Percentiles rank a stretch among this genome's conserved stretches.
Evolutionary conservation across 1,139 yeast species (phyloP).

Genomic region (Yamadazyma spencermartinsiae): DNA sequence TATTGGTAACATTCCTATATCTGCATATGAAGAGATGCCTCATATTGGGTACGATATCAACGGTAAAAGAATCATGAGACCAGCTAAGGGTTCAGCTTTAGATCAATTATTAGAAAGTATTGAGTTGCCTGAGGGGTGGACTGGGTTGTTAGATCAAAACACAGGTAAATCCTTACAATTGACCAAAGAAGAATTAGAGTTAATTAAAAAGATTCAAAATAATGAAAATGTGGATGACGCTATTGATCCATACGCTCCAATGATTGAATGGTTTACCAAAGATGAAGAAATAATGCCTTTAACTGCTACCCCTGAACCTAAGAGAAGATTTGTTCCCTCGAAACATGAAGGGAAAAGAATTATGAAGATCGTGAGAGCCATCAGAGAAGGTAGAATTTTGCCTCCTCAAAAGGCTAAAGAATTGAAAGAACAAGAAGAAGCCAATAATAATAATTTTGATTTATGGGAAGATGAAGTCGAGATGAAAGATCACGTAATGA

Average conservation of each 20-base stretch:
- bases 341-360: conserved; percentile 95
- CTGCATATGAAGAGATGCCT: conserved; percentile 96
- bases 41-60: conserved; percentile 96
- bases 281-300: conserved; percentile 88
- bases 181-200: conserved; percentile 85
- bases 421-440: conserved; percentile 49
- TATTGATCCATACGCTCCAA: conserved; percentile 88
- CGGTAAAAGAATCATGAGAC: conserved; percentile 98
- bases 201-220: conserved; percentile 80
- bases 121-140: conserved; percentile 98
- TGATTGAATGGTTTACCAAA: conserved; percentile 92
- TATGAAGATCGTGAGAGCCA: conserved; percentile 95
- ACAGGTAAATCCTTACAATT: conserved; percentile 88
- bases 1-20: conserved; percentile 87
- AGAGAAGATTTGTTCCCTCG: conserved; percentile 93
- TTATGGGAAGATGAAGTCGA: conserved; percentile 76
- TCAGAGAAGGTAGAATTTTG: conserved; percentile 91
- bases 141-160: conserved; percentile 87
- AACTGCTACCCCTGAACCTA: conserved; percentile 93
- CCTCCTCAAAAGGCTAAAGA: conserved; percentile 65
- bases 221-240: conserved; percentile 82
- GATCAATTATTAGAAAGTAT: conserved; percentile 86
- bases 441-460: conserved; percentile 60
- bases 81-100: conserved; percentile 94
- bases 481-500: conserved; percentile 73